Evolutionary conservation across 306 rosid genomes (phyloP).

Genomic region (Vigna nakashimae): DNA sequence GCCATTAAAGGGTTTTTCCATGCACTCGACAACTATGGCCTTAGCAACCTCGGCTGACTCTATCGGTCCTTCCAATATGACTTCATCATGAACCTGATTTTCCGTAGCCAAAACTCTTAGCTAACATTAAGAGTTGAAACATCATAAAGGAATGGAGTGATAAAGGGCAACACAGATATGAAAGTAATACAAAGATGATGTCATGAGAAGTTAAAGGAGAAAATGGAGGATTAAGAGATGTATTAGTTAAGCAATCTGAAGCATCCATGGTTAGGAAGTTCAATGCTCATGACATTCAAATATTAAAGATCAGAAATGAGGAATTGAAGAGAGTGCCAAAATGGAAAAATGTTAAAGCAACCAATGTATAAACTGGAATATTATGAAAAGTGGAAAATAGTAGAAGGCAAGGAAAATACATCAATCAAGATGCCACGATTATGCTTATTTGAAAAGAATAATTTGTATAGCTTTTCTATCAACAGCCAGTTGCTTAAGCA

Average conservation of each 20-base stretch:
- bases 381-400: neutral
- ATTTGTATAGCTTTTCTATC: slow-evolving; percentile 19
- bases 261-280: slow-evolving; percentile 24
- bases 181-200: neutral
- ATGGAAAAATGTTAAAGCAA: slow-evolving; percentile 5
- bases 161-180: neutral
- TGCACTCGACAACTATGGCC: slow-evolving; percentile 87
- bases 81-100: slow-evolving; percentile 93
- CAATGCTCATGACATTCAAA: slow-evolving; percentile 11
- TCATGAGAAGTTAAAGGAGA: neutral
- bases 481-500: neutral
- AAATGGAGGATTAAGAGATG: neutral
- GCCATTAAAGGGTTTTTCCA: slow-evolving; percentile 86
- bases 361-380: neutral
- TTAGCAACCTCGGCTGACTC: slow-evolving; percentile 86
- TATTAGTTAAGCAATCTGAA: slow-evolving; percentile 5
- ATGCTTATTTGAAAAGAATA: neutral
- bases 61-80: slow-evolving; percentile 93
- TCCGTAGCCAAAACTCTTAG: slow-evolving; percentile 28
- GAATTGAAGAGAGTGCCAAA: neutral
- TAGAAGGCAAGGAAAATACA: neutral
- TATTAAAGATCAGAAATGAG: neutral
- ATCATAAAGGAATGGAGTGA: neutral
- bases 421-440: neutral
- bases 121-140: neutral